Base-by-base conservation (phyloP, 495 filamentous ascomycete genomes). In the Sporormia fimetaria region DNA sequence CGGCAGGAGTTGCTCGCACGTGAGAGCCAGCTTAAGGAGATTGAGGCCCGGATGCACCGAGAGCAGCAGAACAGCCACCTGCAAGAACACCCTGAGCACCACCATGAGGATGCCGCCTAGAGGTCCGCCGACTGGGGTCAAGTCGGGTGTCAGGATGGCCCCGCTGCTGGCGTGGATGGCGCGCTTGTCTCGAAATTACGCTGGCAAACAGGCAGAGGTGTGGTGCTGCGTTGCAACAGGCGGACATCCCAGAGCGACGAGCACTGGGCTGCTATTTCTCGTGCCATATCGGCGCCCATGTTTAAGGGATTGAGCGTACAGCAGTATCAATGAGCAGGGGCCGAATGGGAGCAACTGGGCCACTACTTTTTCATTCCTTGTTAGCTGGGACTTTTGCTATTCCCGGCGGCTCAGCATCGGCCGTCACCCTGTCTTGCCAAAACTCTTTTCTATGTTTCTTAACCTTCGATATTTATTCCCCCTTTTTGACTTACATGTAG, bases 1-100 rank as follows among this genome's bases (percentile, higher is more conserved):
- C 80, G 90, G 68, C 90, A 98, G 70, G 90, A 98, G 68, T 71
- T 98, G 37, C 69, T 98, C 60, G 90, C 90, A 45, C 86, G 92
- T 62, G 90, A 98, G 70, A 94, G 86, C 59, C 90, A 98, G 67
- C 75, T 98, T 51, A 83, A 87, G 65, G 90, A 98, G 69, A 94
- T 95, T 58, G 80, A 85, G 64, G 78, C 76, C 38, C 69, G 80
- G 48, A 85, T 85, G 80, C 69, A 74, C 42, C 69, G 80, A 55
- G 80, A 82, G 59, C 46, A n/a, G n/a, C 65, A 75, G 51, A 76
- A 70, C 64, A 34, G 46, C 14, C 42, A 47, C 24, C 36, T 51
- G 37, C 41, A 21, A 15, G 47, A 50, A 18, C 17, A 33, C 27
- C 21, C 24, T 6, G 33, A 42, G 25, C 27, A 33, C 17, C 33